Evolutionary conservation across 768 basidiomycete genomes (phyloP).

Genomic region (Kwoniella europaea): DNA sequence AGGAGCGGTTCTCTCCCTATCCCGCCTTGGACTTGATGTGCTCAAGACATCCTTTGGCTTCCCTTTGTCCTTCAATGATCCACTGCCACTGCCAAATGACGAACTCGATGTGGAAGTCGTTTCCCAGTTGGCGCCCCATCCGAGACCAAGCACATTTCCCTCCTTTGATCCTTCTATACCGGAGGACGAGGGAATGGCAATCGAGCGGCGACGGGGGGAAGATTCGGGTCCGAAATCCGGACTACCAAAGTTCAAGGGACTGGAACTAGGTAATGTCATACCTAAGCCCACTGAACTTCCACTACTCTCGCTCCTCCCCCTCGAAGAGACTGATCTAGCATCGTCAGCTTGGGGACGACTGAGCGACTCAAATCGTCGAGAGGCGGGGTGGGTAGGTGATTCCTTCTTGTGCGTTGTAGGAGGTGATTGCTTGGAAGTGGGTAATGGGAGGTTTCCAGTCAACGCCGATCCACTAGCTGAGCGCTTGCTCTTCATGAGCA

Average conservation of each 20-base stretch:
- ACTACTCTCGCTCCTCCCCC: conserved; percentile 29
- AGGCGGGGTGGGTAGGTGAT: conserved; percentile 24
- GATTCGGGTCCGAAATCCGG: conserved; percentile 36
- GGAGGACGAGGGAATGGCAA: conserved; percentile 14
- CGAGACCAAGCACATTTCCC: conserved; percentile 44
- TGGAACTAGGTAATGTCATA: conserved; percentile 18
- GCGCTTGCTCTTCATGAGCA: conserved; percentile 39
- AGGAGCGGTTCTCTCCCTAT: conserved; percentile 36
- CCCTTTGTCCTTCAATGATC: conserved; percentile 39
- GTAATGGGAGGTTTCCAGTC: conserved; percentile 26
- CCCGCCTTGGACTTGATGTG: conserved; percentile 43
- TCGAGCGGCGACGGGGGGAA: conserved; percentile 14
- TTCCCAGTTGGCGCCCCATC: conserved; percentile 37
- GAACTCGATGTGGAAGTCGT: conserved; percentile 30
- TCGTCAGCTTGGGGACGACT: conserved; percentile 6
- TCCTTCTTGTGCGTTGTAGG: conserved; percentile 15
- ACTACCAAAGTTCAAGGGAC: conserved; percentile 43
- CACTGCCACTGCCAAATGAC: conserved; percentile 29
- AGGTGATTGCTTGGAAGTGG: conserved; percentile 25
- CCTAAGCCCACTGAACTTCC: conserved; percentile 31
- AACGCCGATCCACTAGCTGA: conserved; percentile 36
- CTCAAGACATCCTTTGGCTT: conserved; percentile 38
- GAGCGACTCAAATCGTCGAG: conserved; percentile 22
- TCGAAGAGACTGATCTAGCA: conserved; percentile 11
- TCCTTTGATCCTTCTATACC: conserved; percentile 26